Evolutionary conservation across 2,329 filamentous ascomycete species (phyloP), one percentile per base, ranked within the genome.

Genomic region (Canariomyces notabilis): DNA sequence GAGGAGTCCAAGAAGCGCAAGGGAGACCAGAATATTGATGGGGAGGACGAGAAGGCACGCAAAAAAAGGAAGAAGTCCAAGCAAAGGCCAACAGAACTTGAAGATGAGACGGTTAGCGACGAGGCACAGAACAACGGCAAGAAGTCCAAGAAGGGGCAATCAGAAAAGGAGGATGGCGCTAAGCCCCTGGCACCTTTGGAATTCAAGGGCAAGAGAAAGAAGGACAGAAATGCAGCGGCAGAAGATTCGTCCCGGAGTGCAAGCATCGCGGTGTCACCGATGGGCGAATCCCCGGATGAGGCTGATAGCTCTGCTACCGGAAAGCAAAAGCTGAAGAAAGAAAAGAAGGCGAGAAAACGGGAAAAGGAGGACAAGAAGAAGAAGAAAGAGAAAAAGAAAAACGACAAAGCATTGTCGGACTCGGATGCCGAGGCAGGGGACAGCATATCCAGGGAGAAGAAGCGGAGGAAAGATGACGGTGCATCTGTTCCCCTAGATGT

Each of bases 131-230:
- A 49, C 42, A 59, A 60, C 46, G 52, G 57, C 8, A 69, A 67
- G 53, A 67, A 68, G 49, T 67, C 69, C 6, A 74, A 75, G 60
- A 77, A 76, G 57, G 66, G 70, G 51, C 78, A 74, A 54, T 64
- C 67, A 5, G 67, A 71, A 6, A 68, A 60, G 12, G 57, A 61
- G 9, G 42, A 16, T 52, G 32, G 57, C 49, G 44, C 63, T 58
- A 58, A 64, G 56, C 52, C 52, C 56, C 50, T 53, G 48, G 47
- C 57, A 18, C 55, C 55, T 16, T 65, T 65, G 48, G 64, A 69
- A 48, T 46, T 51, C 19, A 69, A 65, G n/a, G n/a, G n/a, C 54
- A 53, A 47, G 46, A 33, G 29, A 49, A 61, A 59, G 42, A 54
- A 57, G 37, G 57, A 48, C 19, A 54, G 37, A 20, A 37, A 37